Base-by-base conservation (phyloP, 1,284 basidiomycete species). In the Neotropicomus parvogracilis region DNA sequence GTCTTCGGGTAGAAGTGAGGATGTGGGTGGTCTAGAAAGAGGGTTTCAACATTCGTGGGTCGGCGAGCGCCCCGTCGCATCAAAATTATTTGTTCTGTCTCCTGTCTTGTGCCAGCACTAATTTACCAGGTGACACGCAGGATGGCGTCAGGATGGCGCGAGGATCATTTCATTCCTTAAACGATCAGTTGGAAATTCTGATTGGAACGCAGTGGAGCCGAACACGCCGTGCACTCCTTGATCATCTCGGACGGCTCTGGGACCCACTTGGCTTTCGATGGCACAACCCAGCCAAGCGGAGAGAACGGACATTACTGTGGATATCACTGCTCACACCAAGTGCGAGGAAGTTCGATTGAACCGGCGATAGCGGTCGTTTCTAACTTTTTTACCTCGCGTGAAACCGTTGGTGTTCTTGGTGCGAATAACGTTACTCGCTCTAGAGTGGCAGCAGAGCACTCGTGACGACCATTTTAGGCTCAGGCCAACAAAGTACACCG, bases 381-480 rank as follows among this genome's bases (percentile, higher is more conserved):
- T 32, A 16, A 14, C 3, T 6, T 32, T 16, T n/a, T 7, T 82
- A 19, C 75, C 81, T 4, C 71, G 77, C 0, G 91, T 24, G 26
- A 3, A 19, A 7, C 21, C 32, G 81, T 91, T 0, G 89, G 90
- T 16, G 73, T 88, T 14, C 67, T 97, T 12, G 93, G 91, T 27
- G 85, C 82, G 14, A 97, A 85, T 10, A 26, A 26, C 21, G 16
- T 11, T n/a, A 8, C 24, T 8, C 24, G 10, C 17, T 14, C 24
- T 17, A 11, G 21, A 20, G 12, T 14, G 36, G 35, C 9, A 2
- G 20, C 7, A 6, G 35, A 19, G 3, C 34, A 36, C 34, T 12
- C 24, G 82, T 86, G 0, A 80, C 92, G 57, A 94, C 83, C n/a
- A n/a, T n/a, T n/a, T n/a, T n/a, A n/a, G n/a, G n/a, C n/a, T n/a